These are phyloP conservation scores for Cardiospermum halicacabum DNA, from an alignment of 345 rosid genomes.

Conservation along the genomic window DNA sequence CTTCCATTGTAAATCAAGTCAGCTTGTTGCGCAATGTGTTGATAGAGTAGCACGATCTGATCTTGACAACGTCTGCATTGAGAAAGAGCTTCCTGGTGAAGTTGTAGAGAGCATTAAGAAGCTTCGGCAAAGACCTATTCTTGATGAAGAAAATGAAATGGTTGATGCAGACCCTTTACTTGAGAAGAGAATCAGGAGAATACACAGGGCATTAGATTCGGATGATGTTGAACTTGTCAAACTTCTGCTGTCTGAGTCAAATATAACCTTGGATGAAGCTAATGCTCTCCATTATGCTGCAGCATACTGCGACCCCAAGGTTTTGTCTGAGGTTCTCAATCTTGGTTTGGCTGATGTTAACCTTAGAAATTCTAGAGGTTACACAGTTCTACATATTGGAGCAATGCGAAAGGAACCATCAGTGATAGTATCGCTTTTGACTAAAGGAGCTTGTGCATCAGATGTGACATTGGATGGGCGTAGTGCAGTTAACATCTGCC, in stretches of 20 bases:
- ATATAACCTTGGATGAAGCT: slow-evolving; percentile 70
- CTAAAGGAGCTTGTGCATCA: slow-evolving; percentile 68
- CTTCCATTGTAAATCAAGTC: slow-evolving; percentile 67
- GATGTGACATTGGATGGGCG: slow-evolving; percentile 70
- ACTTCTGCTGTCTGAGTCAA: slow-evolving; percentile 79
- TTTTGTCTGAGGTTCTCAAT: slow-evolving; percentile 68
- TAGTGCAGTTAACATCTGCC: slow-evolving; percentile 79
- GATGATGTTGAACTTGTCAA: slow-evolving; percentile 91
- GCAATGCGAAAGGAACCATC: slow-evolving; percentile 86
- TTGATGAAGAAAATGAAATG: slow-evolving; percentile 30
- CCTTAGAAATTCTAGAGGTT: slow-evolving; percentile 66
- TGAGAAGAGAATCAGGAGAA: slow-evolving; percentile 65
- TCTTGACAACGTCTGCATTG: slow-evolving; percentile 60
- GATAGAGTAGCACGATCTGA: slow-evolving; percentile 85
- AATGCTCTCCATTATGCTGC: slow-evolving; percentile 83
- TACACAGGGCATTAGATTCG: slow-evolving; percentile 86
- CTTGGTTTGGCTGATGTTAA: slow-evolving; percentile 70
- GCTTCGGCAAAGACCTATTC: slow-evolving; percentile 40
- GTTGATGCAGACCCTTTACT: slow-evolving; percentile 33
- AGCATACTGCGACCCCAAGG: slow-evolving; percentile 91
- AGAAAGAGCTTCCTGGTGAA: slow-evolving; percentile 79
- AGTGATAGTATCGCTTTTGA: slow-evolving; percentile 58
- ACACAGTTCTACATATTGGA: slow-evolving; percentile 81
- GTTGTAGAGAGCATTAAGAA: slow-evolving; percentile 48
- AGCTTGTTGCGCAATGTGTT: slow-evolving; percentile 65